A percentile compares a stretch with the other conserved stretches of the same genome.
Evolutionary conservation across 2,329 filamentous ascomycete species (phyloP).

Genomic region (Colletotrichum viniferum): DNA sequence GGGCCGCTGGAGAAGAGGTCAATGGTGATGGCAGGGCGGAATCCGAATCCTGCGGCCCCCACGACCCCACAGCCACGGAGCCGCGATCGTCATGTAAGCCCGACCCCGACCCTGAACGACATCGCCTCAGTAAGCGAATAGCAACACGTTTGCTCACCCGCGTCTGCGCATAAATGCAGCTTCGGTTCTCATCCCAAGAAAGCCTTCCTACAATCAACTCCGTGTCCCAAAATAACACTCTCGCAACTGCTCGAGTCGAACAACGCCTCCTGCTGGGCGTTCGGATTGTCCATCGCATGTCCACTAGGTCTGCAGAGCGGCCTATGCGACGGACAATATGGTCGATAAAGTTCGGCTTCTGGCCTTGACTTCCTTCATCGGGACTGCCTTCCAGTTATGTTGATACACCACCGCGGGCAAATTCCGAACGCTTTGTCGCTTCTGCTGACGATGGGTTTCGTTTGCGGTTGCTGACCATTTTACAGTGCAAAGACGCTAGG

Average conservation of each 20-base stretch:
- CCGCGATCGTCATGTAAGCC: neutral
- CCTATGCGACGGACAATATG: neutral
- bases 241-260: neutral
- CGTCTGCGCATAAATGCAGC: neutral
- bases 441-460: neutral
- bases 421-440: neutral
- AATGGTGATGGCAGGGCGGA: neutral
- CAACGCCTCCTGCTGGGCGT: neutral
- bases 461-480: neutral
- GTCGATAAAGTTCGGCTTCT: neutral
- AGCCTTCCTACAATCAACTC: neutral
- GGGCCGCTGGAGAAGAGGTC: neutral
- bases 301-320: neutral
- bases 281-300: neutral
- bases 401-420: neutral
- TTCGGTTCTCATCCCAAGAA: neutral
- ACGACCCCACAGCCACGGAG: neutral
- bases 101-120: neutral
- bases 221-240: neutral
- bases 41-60: neutral
- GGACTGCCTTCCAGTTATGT: neutral
- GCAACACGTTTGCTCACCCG: neutral
- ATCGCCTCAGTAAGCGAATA: neutral
- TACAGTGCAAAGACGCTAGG: neutral
- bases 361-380: neutral